A percentile compares a stretch with the other conserved stretches of the same genome.
These are phyloP conservation scores for Calonectria hawksworthii DNA, from an alignment of 2,329 filamentous ascomycete genomes.

Conservation along the genomic window DNA sequence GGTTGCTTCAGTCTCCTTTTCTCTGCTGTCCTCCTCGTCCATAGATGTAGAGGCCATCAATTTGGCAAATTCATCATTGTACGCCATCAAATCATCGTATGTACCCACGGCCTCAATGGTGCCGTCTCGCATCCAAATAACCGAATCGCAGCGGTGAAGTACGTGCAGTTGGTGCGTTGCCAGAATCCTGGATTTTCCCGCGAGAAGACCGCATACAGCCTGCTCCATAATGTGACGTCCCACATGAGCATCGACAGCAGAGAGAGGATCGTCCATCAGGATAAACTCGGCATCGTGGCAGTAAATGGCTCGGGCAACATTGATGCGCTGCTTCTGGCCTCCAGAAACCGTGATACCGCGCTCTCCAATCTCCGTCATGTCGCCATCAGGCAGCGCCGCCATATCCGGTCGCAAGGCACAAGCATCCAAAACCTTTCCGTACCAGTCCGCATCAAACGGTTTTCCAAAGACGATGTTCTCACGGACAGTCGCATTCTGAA, in stretches of 20 bases:
- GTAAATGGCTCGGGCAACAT: constrained; percentile 61
- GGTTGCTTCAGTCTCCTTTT: not conserved
- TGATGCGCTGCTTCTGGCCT: constrained; percentile 61
- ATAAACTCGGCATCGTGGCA: constrained; percentile 57
- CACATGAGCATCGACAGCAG: constrained; percentile 31
- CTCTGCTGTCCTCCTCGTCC: not conserved
- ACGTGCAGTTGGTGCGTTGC: constrained; percentile 4
- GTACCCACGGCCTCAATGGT: not conserved
- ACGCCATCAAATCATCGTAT: not conserved
- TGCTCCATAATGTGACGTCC: constrained; percentile 15
- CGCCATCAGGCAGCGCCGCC: constrained; percentile 57
- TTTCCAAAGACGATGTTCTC: constrained; percentile 63
- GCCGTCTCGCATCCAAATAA: constrained; percentile 2
- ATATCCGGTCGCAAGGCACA: constrained; percentile 60
- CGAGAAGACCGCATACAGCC: not conserved
- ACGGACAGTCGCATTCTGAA: constrained; percentile 59
- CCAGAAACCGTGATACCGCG: constrained; percentile 60
- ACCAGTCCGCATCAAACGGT: constrained; percentile 55
- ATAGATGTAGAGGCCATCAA: not conserved
- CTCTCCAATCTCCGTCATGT: constrained; percentile 59
- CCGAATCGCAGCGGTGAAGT: not conserved
- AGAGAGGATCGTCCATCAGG: constrained; percentile 62
- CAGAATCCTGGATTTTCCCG: not conserved
- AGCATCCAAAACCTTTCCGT: constrained; percentile 61
- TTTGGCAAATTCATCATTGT: constrained; percentile 4